Evolutionary conservation across 306 rosid genomes (phyloP).

Genomic region (Quercus engelmannii): DNA sequence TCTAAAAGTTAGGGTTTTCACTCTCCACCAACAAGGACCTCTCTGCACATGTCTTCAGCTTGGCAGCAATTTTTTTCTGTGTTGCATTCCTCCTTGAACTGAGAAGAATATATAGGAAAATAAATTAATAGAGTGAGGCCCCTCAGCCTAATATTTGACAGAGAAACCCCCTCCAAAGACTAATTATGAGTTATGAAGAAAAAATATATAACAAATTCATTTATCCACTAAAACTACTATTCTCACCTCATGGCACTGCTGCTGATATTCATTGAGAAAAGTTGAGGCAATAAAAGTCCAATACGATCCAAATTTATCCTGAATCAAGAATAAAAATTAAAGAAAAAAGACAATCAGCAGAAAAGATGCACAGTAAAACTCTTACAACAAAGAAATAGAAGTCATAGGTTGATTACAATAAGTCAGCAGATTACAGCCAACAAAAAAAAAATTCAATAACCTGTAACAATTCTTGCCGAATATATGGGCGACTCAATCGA

Average conservation of each 20-base stretch:
- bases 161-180: conserved; percentile 14
- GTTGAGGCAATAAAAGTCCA: conserved; percentile 75
- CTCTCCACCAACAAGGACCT: too few species aligned
- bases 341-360: neutral
- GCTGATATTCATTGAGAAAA: conserved; percentile 65
- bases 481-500: conserved; percentile 18
- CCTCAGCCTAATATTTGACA: neutral
- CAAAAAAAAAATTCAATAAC: conserved; percentile 35
- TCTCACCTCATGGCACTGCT: conserved; percentile 65
- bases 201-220: neutral
- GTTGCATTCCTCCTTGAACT: too few species aligned
- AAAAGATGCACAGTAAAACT: neutral
- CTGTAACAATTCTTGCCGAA: conserved; percentile 64
- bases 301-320: conserved; percentile 76
- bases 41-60: too few species aligned
- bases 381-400: neutral
- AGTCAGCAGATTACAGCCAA: neutral
- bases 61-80: too few species aligned
- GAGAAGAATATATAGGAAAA: too few species aligned
- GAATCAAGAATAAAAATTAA: conserved; percentile 27
- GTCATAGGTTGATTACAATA: neutral
- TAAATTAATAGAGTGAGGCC: neutral
- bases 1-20: too few species aligned
- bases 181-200: neutral
- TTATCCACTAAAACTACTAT: conserved; percentile 6